A percentile compares a stretch with the other conserved stretches of the same genome.
These are phyloP conservation scores for Ceratobasidium sp. DNA, from an alignment of 1,284 basidiomycete species.

Conservation along the genomic window DNA sequence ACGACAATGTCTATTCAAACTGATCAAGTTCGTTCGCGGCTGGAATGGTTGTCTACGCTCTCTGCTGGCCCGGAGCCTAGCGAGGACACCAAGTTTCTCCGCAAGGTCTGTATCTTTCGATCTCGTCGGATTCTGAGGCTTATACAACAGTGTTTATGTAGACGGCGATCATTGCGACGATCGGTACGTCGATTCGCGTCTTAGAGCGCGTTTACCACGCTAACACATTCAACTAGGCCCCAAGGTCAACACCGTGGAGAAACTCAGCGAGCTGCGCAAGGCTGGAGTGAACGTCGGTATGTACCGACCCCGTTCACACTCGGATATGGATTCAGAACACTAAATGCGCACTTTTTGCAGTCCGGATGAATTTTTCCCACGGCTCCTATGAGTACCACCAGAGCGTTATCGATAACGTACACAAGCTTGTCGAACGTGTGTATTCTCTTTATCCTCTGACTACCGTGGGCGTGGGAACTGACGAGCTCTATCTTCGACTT, in stretches of 20 bases:
- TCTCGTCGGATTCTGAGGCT: neutral
- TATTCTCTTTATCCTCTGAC: constrained; percentile 4
- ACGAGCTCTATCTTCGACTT: too few relatives aligned
- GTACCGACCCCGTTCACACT: constrained; percentile 52
- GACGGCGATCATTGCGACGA: constrained; percentile 97
- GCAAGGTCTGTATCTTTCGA: constrained; percentile 73
- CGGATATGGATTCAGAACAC: too few relatives aligned
- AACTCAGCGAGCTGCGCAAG: constrained; percentile 79
- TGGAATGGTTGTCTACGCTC: constrained; percentile 90
- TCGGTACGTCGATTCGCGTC: constrained; percentile 64
- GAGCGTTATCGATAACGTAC: constrained; percentile 95
- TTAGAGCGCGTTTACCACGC: constrained; percentile 44
- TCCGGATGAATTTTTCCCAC: constrained; percentile 99
- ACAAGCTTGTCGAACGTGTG: constrained; percentile 79
- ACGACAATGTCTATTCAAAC: constrained; percentile 32
- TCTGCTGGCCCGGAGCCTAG: constrained; percentile 76
- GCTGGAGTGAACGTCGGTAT: constrained; percentile 96
- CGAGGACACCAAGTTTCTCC: constrained; percentile 82
- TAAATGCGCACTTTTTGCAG: constrained; percentile 57
- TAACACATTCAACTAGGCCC: constrained; percentile 66
- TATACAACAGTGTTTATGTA: constrained; percentile 53
- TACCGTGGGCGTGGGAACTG: constrained; percentile 14
- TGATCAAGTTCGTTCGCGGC: constrained; percentile 66
- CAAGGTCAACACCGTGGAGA: constrained; percentile 90
- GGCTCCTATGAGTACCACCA: constrained; percentile 97